These are phyloP conservation scores for Trichophyton schoenleinii DNA, from an alignment of 2,329 filamentous ascomycete species.

Conservation along the genomic window DNA sequence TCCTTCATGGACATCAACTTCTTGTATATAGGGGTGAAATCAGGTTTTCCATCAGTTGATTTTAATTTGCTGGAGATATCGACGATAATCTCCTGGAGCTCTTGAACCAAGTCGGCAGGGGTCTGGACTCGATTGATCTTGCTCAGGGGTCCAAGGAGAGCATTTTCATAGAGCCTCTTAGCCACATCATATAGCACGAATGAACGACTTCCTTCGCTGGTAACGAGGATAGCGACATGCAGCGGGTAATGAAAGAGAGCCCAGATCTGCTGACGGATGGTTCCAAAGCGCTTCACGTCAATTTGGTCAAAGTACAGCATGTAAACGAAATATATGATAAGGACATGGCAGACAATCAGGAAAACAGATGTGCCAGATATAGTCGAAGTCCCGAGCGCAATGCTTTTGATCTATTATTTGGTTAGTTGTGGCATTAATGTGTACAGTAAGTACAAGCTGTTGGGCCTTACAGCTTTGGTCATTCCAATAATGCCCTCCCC, in stretches of 20 bases:
- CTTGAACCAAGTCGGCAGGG: not conserved
- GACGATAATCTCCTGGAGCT: conserved; percentile 5
- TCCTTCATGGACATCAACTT: not conserved
- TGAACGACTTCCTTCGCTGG: conserved; percentile 48
- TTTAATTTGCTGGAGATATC: conserved; percentile 3
- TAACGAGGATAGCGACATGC: conserved; percentile 49
- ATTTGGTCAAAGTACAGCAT: conserved; percentile 47
- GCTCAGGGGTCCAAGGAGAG: not conserved
- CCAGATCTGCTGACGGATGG: conserved; percentile 45
- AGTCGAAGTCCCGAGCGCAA: conserved; percentile 9
- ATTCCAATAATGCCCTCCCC: conserved; percentile 45
- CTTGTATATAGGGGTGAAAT: conserved; percentile 9
- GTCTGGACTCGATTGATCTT: not conserved
- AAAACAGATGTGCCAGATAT: conserved; percentile 10
- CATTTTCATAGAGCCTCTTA: conserved; percentile 11
- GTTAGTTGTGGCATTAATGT: not conserved
- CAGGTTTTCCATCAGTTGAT: conserved; percentile 5
- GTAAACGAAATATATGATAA: conserved; percentile 43
- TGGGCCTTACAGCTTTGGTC: conserved; percentile 15
- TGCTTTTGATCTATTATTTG: conserved; percentile 9
- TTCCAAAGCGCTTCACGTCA: conserved; percentile 36
- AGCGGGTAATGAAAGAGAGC: conserved; percentile 46
- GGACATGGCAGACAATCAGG: conserved; percentile 11
- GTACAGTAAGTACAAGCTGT: not conserved
- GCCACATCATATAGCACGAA: conserved; percentile 33